phyloP scores from a whole-genome alignment of 768 basidiomycete species.

The Hemileccinum rubropunctum region DNA sequence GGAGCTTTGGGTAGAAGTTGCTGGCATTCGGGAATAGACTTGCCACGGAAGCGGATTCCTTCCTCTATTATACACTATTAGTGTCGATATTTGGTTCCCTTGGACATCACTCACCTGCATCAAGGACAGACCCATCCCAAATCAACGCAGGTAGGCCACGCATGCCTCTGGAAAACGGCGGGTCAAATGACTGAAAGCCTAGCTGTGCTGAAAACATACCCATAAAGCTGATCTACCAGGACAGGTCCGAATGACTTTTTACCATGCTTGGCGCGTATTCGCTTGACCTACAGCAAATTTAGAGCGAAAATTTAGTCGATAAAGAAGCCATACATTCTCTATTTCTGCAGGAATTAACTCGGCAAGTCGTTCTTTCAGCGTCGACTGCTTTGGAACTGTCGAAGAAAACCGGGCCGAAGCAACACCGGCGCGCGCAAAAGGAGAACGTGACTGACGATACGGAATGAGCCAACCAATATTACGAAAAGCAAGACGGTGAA shows the following conservation, averaged over 20 bases:
- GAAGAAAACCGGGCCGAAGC: slow-evolving; percentile 61
- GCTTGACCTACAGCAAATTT: slow-evolving; percentile 59
- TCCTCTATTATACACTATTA: slow-evolving; percentile 54
- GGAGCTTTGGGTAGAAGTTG: slow-evolving; percentile 85
- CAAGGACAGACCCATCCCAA: slow-evolving; percentile 98
- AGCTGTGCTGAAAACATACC: slow-evolving; percentile 40
- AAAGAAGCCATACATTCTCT: slow-evolving; percentile 33
- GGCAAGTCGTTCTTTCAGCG: slow-evolving; percentile 89
- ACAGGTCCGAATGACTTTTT: slow-evolving; percentile 93
- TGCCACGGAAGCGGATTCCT: slow-evolving; percentile 97
- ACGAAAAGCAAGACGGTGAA: slow-evolving; percentile 31
- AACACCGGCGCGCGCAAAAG: slow-evolving; percentile 40
- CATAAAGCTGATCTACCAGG: slow-evolving; percentile 86
- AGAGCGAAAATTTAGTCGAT: slow-evolving; percentile 3
- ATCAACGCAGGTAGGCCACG: slow-evolving; percentile 89
- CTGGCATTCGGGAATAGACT: slow-evolving; percentile 90
- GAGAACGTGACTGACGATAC: slow-evolving; percentile 46
- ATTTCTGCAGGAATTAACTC: slow-evolving; percentile 89
- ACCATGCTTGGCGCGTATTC: slow-evolving; percentile 81
- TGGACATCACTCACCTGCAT: slow-evolving; percentile 58
- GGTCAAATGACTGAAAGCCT: slow-evolving; percentile 6
- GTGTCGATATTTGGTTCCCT: background rate
- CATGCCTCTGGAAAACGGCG: slow-evolving; percentile 60
- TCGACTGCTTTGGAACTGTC: slow-evolving; percentile 60
- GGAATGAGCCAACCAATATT: slow-evolving; percentile 3